Evolutionary conservation across 352 stramenopile species (phyloP).

Genomic region (Blastocystis sp.): DNA sequence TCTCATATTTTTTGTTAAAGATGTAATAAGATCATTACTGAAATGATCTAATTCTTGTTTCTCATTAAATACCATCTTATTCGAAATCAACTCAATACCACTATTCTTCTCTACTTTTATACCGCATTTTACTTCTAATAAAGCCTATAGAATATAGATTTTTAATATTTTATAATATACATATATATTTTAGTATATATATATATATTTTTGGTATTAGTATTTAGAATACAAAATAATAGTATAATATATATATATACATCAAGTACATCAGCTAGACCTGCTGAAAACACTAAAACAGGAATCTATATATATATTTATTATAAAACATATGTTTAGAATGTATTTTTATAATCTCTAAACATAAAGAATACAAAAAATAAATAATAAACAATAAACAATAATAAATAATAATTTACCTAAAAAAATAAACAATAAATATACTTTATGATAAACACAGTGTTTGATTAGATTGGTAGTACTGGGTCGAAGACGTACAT

Average conservation of each 20-base stretch:
- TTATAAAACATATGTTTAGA: no score
- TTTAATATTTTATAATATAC: no score
- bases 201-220: no score
- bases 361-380: no score
- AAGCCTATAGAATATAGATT: no score
- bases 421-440: no score
- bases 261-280: constrained; percentile 13
- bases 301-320: no score
- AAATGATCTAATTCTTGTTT: constrained; percentile 12
- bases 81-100: constrained; percentile 17
- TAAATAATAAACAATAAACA: no score
- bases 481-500: constrained; percentile 28
- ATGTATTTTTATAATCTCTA: no score
- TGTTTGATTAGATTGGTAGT: constrained; percentile 26
- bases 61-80: constrained; percentile 34
- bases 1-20: constrained; percentile 31
- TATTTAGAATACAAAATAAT: no score
- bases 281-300: constrained; percentile 25
- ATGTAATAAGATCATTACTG: constrained; percentile 23
- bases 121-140: constrained; percentile 20
- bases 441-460: constrained; percentile 15
- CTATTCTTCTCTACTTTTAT: constrained; percentile 17
- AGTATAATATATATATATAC: not conserved
- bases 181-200: no score
- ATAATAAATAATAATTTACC: no score